These are phyloP conservation scores for Coemansia interrupta DNA, from an alignment of 192 early-diverging fungal genomes.

Conservation along the genomic window DNA sequence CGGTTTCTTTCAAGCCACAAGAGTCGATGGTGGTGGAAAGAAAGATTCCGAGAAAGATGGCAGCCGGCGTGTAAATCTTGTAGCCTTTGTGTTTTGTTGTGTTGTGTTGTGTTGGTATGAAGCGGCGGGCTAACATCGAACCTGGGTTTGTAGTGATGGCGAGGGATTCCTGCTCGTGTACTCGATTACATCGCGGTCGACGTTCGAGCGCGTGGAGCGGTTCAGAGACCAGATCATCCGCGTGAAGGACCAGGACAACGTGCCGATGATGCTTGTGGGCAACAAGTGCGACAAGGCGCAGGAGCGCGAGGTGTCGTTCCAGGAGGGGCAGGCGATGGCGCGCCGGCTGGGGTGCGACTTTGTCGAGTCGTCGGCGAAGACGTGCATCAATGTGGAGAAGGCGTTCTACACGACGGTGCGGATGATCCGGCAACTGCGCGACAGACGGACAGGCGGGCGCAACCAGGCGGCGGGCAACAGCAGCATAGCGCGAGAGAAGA, in stretches of 20 bases:
- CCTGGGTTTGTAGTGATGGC: constrained; percentile 61
- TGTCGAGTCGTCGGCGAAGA: constrained; percentile 88
- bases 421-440: constrained; percentile 68
- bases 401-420: constrained; percentile 80
- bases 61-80: too few relatives aligned
- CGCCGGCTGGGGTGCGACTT: constrained; percentile 73
- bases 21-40: neutral
- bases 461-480: constrained; percentile 22
- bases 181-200: constrained; percentile 81
- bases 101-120: neutral
- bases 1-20: neutral
- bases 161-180: constrained; percentile 91
- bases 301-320: constrained; percentile 80
- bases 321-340: constrained; percentile 79
- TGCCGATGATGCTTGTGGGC: constrained; percentile 89
- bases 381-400: constrained; percentile 87
- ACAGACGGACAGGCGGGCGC: constrained; percentile 46
- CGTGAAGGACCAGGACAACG: constrained; percentile 84
- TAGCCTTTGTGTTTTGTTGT: neutral
- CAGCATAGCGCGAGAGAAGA: constrained; percentile 48
- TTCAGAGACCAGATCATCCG: constrained; percentile 85
- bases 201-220: constrained; percentile 82
- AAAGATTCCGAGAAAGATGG: too few relatives aligned
- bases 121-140: neutral
- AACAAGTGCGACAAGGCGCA: constrained; percentile 88